phyloP scores from a whole-genome alignment of 179 eudicot species.

The Corrigiola litoralis region DNA sequence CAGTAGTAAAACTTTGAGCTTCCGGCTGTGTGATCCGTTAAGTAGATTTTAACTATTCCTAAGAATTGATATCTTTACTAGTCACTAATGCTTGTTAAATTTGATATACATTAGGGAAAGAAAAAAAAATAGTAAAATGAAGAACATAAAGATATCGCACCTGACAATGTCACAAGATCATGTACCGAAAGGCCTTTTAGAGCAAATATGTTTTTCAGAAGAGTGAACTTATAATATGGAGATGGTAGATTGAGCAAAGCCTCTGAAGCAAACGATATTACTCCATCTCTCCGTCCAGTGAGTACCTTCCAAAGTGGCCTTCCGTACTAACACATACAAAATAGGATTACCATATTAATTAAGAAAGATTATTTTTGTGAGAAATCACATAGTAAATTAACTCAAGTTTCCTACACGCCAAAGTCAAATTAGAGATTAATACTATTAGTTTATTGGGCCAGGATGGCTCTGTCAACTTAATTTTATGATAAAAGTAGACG shows the following conservation, averaged over 20 bases:
- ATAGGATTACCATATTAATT: neutral
- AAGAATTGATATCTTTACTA: no score
- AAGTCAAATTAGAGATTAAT: no score
- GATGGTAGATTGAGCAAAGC: neutral
- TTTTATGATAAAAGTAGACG: no score
- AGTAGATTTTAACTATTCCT: no score
- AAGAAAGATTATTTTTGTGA: neutral
- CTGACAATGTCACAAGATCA: slow-evolving; percentile 2
- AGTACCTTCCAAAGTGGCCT: slow-evolving; percentile 1
- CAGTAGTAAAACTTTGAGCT: no score
- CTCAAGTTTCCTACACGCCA: no score
- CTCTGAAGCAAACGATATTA: neutral
- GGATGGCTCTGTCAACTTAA: no score
- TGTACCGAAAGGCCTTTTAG: neutral
- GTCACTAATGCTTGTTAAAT: no score
- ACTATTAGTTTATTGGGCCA: no score
- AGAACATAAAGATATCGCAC: neutral
- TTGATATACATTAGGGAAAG: no score
- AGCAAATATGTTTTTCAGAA: neutral
- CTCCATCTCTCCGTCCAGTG: slow-evolving; percentile 16
- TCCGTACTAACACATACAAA: neutral
- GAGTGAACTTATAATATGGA: neutral
- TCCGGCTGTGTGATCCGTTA: no score
- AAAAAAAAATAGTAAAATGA: neutral
- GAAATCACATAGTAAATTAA: no score